Conservation (phyloP, 1,284 basidiomycete genomes). For the Moesziomyces sp. region DNA sequence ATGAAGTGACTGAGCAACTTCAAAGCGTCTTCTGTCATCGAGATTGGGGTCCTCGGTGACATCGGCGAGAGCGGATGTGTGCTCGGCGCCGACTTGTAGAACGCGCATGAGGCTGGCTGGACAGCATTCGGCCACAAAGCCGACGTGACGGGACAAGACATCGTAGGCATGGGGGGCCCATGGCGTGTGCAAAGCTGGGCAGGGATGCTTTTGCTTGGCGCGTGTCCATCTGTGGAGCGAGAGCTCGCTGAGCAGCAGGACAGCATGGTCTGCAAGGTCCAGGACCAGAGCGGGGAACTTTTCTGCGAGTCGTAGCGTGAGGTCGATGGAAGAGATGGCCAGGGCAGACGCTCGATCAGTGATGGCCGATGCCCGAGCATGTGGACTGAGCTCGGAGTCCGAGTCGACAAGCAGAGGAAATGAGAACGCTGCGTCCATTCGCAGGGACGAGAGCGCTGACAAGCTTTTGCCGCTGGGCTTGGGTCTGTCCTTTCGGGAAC, state of each 20-base stretch:
- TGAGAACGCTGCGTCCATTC: conserved; percentile 13
- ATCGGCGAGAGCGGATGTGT: conserved; percentile 25
- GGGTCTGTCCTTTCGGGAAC: conserved; percentile 33
- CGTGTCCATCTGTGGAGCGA: conserved; percentile 35
- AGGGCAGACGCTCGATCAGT: conserved; percentile 22
- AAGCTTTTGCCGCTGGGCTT: conserved; percentile 30
- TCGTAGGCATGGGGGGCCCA: conserved; percentile 17
- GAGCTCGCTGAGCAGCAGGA: conserved; percentile 27
- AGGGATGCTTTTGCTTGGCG: conserved; percentile 18
- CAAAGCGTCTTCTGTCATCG: not conserved
- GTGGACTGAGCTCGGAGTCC: not conserved
- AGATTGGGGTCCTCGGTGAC: conserved; percentile 5
- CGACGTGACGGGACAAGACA: conserved; percentile 8
- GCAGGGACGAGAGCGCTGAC: conserved; percentile 14
- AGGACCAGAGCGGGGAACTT: conserved; percentile 19
- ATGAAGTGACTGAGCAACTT: not conserved
- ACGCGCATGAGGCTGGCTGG: conserved; percentile 6
- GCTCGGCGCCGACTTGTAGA: conserved; percentile 25
- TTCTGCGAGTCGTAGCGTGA: conserved; percentile 25
- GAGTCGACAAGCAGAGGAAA: conserved; percentile 7
- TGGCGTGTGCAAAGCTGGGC: conserved; percentile 13
- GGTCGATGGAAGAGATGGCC: conserved; percentile 21
- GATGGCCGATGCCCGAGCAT: not conserved
- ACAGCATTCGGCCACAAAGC: conserved; percentile 17
- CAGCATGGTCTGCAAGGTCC: conserved; percentile 31